Percentiles rank a stretch among this genome's conserved stretches.
These are phyloP conservation scores for Globisporangium rhizosaccharum DNA, from an alignment of 352 stramenopile species.

Conservation along the genomic window DNA sequence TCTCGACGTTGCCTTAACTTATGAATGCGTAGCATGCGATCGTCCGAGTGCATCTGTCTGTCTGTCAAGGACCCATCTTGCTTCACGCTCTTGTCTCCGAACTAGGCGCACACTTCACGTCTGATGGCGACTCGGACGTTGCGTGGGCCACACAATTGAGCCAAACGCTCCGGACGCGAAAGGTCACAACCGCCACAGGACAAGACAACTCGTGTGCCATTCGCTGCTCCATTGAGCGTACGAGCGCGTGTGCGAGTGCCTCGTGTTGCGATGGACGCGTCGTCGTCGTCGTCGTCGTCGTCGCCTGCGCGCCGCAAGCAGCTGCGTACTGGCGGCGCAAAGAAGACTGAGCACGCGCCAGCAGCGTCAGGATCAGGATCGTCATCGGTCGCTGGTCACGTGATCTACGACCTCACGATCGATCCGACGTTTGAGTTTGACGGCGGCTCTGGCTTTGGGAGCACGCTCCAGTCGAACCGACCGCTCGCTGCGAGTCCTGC, in stretches of 20 bases:
- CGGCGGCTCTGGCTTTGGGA: slow-evolving; percentile 54
- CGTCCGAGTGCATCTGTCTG: too few relatives aligned
- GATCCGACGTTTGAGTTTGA: slow-evolving; percentile 71
- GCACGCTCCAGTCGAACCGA: slow-evolving; percentile 49
- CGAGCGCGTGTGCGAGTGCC: not conserved
- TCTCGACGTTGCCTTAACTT: not conserved
- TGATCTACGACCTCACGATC: slow-evolving; percentile 31
- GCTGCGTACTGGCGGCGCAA: not conserved
- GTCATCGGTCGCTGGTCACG: not conserved
- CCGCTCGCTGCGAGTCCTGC: slow-evolving; percentile 35
- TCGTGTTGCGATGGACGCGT: not conserved
- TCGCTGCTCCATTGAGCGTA: not conserved
- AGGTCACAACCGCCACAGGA: too few relatives aligned
- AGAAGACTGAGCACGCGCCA: not conserved
- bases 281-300: slow-evolving; percentile 1
- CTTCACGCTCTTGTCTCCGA: too few relatives aligned
- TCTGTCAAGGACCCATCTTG: too few relatives aligned
- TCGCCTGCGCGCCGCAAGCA: not conserved
- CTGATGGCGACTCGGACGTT: too few relatives aligned
- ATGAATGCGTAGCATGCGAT: not conserved
- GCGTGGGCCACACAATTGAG: too few relatives aligned
- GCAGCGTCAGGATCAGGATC: not conserved
- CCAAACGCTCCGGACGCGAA: too few relatives aligned
- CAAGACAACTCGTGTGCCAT: not conserved
- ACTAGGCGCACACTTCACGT: too few relatives aligned